phyloP scores from a whole-genome alignment of 2,329 filamentous ascomycete species.

The Pseudogymnoascus sp. region DNA sequence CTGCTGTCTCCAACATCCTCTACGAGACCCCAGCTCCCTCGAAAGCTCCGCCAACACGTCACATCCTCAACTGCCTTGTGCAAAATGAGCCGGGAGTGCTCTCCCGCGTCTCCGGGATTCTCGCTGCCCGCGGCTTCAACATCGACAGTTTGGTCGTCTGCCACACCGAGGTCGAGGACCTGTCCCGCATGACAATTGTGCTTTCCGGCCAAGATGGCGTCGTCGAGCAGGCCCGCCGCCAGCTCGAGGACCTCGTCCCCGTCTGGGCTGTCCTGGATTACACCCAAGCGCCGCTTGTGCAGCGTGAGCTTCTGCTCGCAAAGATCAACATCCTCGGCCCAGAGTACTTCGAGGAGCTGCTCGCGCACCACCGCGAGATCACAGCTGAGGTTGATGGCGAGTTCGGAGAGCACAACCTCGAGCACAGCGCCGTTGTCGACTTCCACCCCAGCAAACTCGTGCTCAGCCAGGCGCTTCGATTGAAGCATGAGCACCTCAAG shows the following conservation, averaged over 20 bases:
- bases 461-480: constrained; percentile 78
- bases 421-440: constrained; percentile 39
- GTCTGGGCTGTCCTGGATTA: constrained; percentile 99
- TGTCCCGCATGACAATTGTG: constrained; percentile 98
- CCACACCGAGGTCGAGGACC: constrained; percentile 92
- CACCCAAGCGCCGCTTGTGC: constrained; percentile 83
- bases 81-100: constrained; percentile 98
- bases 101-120: constrained; percentile 90
- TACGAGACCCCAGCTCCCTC: constrained; percentile 93
- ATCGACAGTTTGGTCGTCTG: constrained; percentile 98
- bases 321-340: constrained; percentile 96
- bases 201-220: constrained; percentile 93
- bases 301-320: constrained; percentile 88
- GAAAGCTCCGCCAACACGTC: constrained; percentile 76
- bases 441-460: constrained; percentile 88
- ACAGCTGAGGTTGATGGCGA: constrained; percentile 45
- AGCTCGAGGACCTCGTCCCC: constrained; percentile 92
- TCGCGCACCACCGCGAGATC: constrained; percentile 93
- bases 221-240: constrained; percentile 90
- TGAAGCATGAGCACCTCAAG: constrained; percentile 96
- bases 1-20: constrained; percentile 94
- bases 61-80: constrained; percentile 95
- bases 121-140: constrained; percentile 96
- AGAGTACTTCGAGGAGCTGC: constrained; percentile 95
- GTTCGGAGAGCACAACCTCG: constrained; percentile 26